These are phyloP conservation scores for Fusarium irregulare DNA, from an alignment of 2,329 filamentous ascomycete species.

Conservation along the genomic window DNA sequence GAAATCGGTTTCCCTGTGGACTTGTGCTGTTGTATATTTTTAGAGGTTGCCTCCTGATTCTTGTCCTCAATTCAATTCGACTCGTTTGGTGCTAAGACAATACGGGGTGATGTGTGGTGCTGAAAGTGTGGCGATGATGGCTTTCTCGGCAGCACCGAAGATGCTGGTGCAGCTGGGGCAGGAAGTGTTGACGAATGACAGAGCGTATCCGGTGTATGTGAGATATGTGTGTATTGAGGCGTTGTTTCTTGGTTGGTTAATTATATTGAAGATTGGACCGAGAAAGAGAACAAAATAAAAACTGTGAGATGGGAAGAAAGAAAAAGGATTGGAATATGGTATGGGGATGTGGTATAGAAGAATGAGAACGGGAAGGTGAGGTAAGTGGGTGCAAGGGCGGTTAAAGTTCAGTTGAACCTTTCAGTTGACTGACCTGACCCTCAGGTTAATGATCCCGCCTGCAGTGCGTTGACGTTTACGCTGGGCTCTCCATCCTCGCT, in stretches of 20 bases:
- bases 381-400: conserved; percentile 5
- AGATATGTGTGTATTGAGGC: conserved; percentile 7
- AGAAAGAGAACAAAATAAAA: conserved; percentile 2
- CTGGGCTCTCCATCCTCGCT: neutral
- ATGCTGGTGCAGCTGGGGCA: conserved; percentile 40
- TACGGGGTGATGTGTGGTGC: conserved; percentile 26
- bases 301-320: conserved; percentile 1
- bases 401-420: conserved; percentile 18
- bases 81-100: conserved; percentile 37
- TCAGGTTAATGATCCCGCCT: conserved; percentile 17
- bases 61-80: neutral
- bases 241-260: conserved; percentile 4
- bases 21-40: conserved; percentile 6
- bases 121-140: conserved; percentile 39
- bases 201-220: conserved; percentile 29
- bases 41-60: conserved; percentile 21
- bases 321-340: neutral
- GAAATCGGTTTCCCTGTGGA: conserved; percentile 14
- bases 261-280: conserved; percentile 1
- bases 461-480: conserved; percentile 29
- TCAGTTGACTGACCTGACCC: conserved; percentile 15
- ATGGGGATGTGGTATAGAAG: conserved; percentile 32
- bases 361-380: conserved; percentile 28
- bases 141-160: conserved; percentile 42
- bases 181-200: conserved; percentile 37